Conservation (phyloP, 164 flowering plant species). For the Tinospora cordifolia region DNA sequence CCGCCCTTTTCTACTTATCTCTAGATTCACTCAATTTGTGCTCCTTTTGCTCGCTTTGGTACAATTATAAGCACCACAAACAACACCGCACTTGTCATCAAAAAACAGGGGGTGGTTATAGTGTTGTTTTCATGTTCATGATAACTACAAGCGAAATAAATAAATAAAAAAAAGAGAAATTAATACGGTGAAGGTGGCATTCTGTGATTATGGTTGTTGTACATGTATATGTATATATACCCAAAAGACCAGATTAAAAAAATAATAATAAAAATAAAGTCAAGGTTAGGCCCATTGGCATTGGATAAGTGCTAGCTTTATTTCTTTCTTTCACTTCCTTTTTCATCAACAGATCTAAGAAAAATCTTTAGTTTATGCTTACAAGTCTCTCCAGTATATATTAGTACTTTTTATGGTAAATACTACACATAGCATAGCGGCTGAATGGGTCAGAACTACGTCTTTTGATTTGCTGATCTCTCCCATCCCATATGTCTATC, state of each 20-base stretch:
- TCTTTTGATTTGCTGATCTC: not conserved
- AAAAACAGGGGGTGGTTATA: not conserved
- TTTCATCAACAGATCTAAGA: not conserved
- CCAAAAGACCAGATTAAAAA: too few species aligned
- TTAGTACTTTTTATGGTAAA: not conserved
- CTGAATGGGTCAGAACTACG: not conserved
- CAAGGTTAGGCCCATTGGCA: constrained; percentile 12
- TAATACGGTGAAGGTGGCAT: constrained; percentile 1
- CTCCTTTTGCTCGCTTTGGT: not conserved
- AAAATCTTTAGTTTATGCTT: not conserved
- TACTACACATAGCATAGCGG: not conserved
- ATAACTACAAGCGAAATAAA: not conserved
- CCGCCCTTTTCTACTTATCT: constrained; percentile 13
- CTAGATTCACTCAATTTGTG: not conserved
- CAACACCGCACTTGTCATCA: not conserved
- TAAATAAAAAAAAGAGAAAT: not conserved
- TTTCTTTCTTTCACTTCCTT: not conserved
- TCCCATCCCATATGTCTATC: not conserved
- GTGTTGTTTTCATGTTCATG: constrained; percentile 10
- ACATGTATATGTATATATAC: too few species aligned
- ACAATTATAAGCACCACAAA: constrained; percentile 3
- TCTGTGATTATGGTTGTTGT: not conserved
- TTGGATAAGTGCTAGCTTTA: constrained; percentile 7
- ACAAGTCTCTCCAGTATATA: not conserved
- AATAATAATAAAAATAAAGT: not conserved